phyloP scores from a whole-genome alignment of 108 stramenopile genomes.

The Cyclostephanos invisitatus region DNA sequence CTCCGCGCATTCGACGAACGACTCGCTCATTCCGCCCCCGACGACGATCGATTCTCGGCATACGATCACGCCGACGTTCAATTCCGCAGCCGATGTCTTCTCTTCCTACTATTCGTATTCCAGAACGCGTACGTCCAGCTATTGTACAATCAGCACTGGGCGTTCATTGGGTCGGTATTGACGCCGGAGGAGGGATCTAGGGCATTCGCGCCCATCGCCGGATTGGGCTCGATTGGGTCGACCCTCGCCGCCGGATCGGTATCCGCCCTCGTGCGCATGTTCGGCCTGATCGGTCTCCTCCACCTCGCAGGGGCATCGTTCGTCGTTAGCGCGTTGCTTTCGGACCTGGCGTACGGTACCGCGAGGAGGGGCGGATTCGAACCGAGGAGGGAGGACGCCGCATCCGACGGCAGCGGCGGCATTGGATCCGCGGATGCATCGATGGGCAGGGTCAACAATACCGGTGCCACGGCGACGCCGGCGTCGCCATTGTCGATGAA shows the following conservation, averaged over 20 bases:
- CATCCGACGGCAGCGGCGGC: conserved; percentile 7
- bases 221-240: conserved; percentile 66
- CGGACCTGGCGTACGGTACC: conserved; percentile 44
- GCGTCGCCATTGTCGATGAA: neutral
- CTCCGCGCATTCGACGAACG: conserved; percentile 24
- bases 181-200: conserved; percentile 69
- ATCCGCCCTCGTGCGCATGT: conserved; percentile 34
- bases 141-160: conserved; percentile 85
- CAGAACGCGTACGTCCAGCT: conserved; percentile 86
- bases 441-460: neutral
- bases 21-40: conserved; percentile 2
- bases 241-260: conserved; percentile 65
- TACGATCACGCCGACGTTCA: neutral
- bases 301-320: conserved; percentile 53
- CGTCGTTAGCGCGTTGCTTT: conserved; percentile 44
- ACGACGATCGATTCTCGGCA: neutral
- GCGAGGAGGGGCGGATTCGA: conserved; percentile 62
- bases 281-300: conserved; percentile 63
- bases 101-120: conserved; percentile 68
- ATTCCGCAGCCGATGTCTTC: conserved; percentile 18
- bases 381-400: conserved; percentile 41
- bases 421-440: neutral
- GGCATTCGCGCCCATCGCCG: conserved; percentile 80
- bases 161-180: conserved; percentile 73
- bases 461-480: neutral